Evolutionary conservation across 192 early-diverging fungal genomes (phyloP).

Genomic region (Gonapodya sp.): DNA sequence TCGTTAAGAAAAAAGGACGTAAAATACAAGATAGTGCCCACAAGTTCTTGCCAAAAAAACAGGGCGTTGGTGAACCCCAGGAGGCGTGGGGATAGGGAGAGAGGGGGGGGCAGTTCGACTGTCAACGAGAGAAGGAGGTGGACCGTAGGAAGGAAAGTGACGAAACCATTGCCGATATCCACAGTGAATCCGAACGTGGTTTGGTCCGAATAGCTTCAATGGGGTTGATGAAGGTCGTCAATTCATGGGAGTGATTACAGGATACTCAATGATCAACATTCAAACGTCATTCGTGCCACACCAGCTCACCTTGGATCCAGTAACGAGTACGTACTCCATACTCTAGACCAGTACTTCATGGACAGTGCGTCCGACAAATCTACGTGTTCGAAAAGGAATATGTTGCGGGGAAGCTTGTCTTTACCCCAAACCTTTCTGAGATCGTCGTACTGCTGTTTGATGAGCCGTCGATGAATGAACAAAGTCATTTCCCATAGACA

Average conservation of each 20-base stretch:
- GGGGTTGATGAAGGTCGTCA: too few species aligned
- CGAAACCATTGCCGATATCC: constrained; percentile 7
- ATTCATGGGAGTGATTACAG: too few species aligned
- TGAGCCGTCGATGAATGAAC: neutral
- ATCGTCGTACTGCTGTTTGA: neutral
- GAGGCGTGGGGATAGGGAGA: neutral
- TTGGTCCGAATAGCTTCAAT: constrained; percentile 8
- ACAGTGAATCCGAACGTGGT: constrained; percentile 7
- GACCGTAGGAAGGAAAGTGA: constrained; percentile 4
- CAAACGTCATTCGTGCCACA: too few species aligned
- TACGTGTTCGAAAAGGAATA: constrained; percentile 6
- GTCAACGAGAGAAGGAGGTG: constrained; percentile 5
- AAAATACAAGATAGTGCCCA: neutral
- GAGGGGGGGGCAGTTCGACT: neutral
- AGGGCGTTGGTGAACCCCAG: neutral
- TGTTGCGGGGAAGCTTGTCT: neutral
- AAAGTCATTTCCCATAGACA: constrained; percentile 9
- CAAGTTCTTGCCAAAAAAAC: constrained; percentile 5
- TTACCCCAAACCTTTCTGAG: neutral
- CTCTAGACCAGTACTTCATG: neutral
- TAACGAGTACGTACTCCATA: constrained; percentile 9
- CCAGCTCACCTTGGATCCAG: constrained; percentile 5
- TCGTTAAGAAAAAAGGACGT: neutral
- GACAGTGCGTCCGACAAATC: neutral
- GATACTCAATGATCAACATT: too few species aligned